A percentile compares a stretch with the other conserved stretches of the same genome.
Evolutionary conservation across 768 basidiomycete species (phyloP).

Genomic region (Chalciporus sphaerocephalus): DNA sequence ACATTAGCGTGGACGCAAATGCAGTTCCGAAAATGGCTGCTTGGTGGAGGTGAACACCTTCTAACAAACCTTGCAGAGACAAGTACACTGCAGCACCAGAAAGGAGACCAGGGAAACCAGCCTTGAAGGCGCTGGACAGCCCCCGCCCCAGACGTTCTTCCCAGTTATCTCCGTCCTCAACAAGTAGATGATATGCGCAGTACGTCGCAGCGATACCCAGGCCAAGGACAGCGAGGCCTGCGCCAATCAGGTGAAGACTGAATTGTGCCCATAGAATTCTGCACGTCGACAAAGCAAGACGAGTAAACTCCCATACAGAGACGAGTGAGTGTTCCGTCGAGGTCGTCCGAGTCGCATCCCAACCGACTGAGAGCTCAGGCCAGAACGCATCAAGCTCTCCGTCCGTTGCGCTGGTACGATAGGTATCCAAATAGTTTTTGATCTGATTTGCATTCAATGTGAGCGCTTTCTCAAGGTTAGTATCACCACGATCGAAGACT

Average conservation of each 20-base stretch:
- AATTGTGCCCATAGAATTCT: conserved; percentile 95
- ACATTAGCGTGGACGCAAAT: conserved; percentile 42
- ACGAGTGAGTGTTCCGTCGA: conserved; percentile 21
- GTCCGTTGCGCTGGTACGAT: conserved; percentile 66
- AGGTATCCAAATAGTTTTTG: conserved; percentile 68
- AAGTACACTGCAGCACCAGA: conserved; percentile 35
- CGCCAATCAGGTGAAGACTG: conserved; percentile 68
- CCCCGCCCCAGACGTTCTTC: conserved; percentile 39
- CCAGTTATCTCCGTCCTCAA: conserved; percentile 35
- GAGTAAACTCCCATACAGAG: conserved; percentile 24
- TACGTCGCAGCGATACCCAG: conserved; percentile 52
- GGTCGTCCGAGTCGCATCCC: conserved; percentile 33
- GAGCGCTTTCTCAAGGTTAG: conserved; percentile 54
- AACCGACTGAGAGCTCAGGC: conserved; percentile 45
- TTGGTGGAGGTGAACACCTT: conserved; percentile 51
- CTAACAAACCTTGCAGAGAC: conserved; percentile 30
- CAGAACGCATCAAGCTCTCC: conserved; percentile 70
- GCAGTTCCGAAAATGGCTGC: conserved; percentile 46
- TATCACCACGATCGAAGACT: conserved; percentile 60
- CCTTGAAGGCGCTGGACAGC: conserved; percentile 32
- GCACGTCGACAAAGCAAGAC: conserved; percentile 51
- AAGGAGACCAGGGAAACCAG: conserved; percentile 34
- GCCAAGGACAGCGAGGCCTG: conserved; percentile 63
- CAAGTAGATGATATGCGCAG: conserved; percentile 51
- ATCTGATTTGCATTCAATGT: conserved; percentile 73